A percentile compares a stretch with the other conserved stretches of the same genome.
These are phyloP conservation scores for Debaryomyces sp. DNA, from an alignment of 1,139 yeast genomes.

Conservation along the genomic window DNA sequence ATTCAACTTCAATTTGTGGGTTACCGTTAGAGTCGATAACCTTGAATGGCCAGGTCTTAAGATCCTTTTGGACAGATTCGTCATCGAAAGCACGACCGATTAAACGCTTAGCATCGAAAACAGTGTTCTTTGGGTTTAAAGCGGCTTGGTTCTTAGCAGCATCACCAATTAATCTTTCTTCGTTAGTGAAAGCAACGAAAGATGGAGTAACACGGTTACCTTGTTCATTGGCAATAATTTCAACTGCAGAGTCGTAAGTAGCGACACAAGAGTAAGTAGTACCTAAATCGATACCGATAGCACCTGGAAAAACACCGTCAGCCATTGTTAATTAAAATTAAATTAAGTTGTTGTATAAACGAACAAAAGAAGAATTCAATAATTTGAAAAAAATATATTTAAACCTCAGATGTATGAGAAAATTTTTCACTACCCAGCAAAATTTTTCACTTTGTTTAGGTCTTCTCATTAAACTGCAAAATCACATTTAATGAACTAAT, in stretches of 20 bases:
- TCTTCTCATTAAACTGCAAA: conserved; percentile 8
- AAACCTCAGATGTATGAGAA: conserved; percentile 7
- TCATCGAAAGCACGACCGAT: conserved; percentile 95
- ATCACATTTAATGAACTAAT: background rate
- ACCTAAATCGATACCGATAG: conserved; percentile 99
- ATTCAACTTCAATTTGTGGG: conserved; percentile 91
- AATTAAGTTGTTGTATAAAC: conserved; percentile 15
- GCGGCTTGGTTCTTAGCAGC: conserved; percentile 99
- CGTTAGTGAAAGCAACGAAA: conserved; percentile 95
- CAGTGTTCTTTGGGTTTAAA: conserved; percentile 94
- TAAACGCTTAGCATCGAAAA: conserved; percentile 97
- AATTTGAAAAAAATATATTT: conserved; percentile 8
- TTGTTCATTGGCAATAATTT: conserved; percentile 97
- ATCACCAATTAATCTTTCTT: conserved; percentile 98
- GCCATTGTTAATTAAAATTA: conserved; percentile 55
- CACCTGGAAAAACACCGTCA: conserved; percentile 99
- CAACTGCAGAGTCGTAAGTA: conserved; percentile 85
- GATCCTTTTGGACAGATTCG: conserved; percentile 90
- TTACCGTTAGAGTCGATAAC: conserved; percentile 83
- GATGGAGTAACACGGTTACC: conserved; percentile 99
- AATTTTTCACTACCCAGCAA: conserved; percentile 9
- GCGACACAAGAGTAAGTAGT: conserved; percentile 99
- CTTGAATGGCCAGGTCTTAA: conserved; percentile 97
- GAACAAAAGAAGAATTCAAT: conserved; percentile 17
- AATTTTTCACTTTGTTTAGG: conserved; percentile 10